Evolutionary conservation across 2,329 filamentous ascomycete genomes (phyloP), one percentile per base, ranked within the genome.

Genomic region (Samsoniella hepiali): DNA sequence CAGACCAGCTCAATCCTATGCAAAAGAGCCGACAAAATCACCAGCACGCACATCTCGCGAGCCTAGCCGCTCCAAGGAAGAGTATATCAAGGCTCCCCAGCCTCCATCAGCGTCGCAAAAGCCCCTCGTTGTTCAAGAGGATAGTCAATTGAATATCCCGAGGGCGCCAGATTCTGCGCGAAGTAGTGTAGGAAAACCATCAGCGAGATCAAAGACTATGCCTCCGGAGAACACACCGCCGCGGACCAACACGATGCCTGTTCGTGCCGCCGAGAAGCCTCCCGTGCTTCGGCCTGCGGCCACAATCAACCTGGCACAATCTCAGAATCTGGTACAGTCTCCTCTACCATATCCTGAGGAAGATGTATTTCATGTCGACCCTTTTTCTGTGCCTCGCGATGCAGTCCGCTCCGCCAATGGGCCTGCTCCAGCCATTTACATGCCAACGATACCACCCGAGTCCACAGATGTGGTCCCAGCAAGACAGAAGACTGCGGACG

Each of bases 41-140:
- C 67, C 71, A 2, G 64, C 67, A 17, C 62, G 64, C 42, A 53
- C 57, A 13, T 70, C 65, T 58, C 72, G 57, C 15, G 73, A 75
- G n/a, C 74, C 74, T 7, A 77, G 71, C 22, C 75, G 75, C 40
- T 78, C 77, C 3, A 76, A 74, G 32, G 78, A 79, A 27, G 79
- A 80, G 10, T 69, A 73, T 38, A 65, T 72, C 11, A 76, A 71
- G 62, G 69, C 68, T 3, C 67, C 71, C 27, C 66, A 72, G 62
- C 55, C 72, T 62, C 58, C 72, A 44, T 8, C 68, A 69, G 42
- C 72, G 71, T n/a, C 71, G 72, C 7, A 72, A 73, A 75, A 74
- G 62, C 76, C 76, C 1, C 65, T 75, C 11, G 66, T 76, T 3
- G 65, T 74, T 11, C 77, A 78, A 59, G 76, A 77, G 3, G 74